Evolutionary conservation across 352 stramenopile genomes (phyloP).

Genomic region (Pythium phragmiticola): DNA sequence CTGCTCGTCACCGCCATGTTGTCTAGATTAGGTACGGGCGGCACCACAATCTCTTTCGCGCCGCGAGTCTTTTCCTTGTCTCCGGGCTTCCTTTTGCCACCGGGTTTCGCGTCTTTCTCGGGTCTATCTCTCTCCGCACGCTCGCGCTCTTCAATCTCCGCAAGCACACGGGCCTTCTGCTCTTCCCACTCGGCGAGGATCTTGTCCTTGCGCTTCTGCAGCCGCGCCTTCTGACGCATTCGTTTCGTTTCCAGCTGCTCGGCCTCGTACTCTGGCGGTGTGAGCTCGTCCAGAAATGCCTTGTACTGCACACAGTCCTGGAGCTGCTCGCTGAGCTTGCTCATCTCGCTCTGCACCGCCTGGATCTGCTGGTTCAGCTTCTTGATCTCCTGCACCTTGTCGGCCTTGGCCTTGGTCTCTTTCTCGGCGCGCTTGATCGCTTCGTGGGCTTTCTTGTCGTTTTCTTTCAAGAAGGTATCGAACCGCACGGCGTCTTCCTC

Average conservation of each 20-base stretch:
- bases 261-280: constrained; percentile 77
- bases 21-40: constrained; percentile 69
- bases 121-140: constrained; percentile 50
- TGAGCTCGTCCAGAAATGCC: constrained; percentile 92
- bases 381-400: constrained; percentile 95
- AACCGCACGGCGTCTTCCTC: constrained; percentile 96
- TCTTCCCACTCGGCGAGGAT: constrained; percentile 67
- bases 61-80: constrained; percentile 41
- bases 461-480: constrained; percentile 97
- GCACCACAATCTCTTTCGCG: constrained; percentile 42
- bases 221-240: constrained; percentile 50
- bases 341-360: constrained; percentile 92
- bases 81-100: constrained; percentile 39
- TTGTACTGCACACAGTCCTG: constrained; percentile 95
- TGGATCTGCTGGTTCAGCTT: constrained; percentile 96
- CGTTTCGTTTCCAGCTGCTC: constrained; percentile 82
- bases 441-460: constrained; percentile 96
- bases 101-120: constrained; percentile 48
- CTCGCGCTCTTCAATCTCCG: constrained; percentile 73
- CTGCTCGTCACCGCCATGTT: constrained; percentile 65
- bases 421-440: constrained; percentile 94
- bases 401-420: constrained; percentile 92
- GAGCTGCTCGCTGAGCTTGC: constrained; percentile 92
- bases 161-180: constrained; percentile 47
- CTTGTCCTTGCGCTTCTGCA: constrained; percentile 74